These are phyloP conservation scores for Crithidia expoeki DNA, from an alignment of 208 protist species.

Conservation along the genomic window DNA sequence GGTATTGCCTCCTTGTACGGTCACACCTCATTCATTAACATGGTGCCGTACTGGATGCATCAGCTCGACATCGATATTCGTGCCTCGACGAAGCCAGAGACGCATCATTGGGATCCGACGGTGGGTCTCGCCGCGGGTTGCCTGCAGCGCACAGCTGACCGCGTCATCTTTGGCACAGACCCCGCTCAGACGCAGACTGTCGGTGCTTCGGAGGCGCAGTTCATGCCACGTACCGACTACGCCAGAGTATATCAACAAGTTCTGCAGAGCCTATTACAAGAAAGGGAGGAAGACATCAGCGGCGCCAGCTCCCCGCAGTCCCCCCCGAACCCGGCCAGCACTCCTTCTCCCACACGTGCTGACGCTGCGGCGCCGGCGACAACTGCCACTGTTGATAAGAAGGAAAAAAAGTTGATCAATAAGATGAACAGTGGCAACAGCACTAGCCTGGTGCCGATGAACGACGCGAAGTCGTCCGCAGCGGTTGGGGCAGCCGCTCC, in stretches of 20 bases:
- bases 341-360: background rate
- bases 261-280: constrained; percentile 37
- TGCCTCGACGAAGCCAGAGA: constrained; percentile 85
- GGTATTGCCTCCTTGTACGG: constrained; percentile 89
- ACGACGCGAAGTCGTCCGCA: background rate
- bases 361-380: background rate
- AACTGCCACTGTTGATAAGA: background rate
- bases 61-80: constrained; percentile 90
- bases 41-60: constrained; percentile 92
- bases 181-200: constrained; percentile 83
- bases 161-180: constrained; percentile 76
- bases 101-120: constrained; percentile 83
- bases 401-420: background rate
- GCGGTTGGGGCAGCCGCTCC: background rate
- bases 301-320: constrained; percentile 1
- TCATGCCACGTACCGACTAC: constrained; percentile 82
- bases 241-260: constrained; percentile 71
- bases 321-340: background rate
- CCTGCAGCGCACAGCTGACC: constrained; percentile 79
- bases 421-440: background rate
- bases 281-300: constrained; percentile 2
- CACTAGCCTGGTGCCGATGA: background rate
- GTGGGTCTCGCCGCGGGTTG: constrained; percentile 76
- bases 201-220: constrained; percentile 81
- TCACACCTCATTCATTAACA: constrained; percentile 84